These are phyloP conservation scores for Phytopythium litorale DNA, from an alignment of 352 stramenopile genomes.

Conservation along the genomic window DNA sequence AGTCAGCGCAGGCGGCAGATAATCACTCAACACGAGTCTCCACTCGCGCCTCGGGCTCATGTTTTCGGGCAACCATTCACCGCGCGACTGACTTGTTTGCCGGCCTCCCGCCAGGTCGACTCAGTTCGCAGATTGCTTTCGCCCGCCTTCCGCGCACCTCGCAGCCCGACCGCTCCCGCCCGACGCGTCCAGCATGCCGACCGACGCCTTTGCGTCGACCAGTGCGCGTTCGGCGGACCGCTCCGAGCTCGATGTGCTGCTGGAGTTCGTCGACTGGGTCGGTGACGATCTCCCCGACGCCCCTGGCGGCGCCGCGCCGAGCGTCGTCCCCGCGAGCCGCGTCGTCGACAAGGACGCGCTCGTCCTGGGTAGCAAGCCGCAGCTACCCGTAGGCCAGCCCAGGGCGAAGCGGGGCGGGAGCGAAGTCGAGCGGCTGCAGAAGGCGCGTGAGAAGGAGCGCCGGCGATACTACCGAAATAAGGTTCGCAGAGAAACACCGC, in stretches of 20 bases:
- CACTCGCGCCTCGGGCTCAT: too few relatives aligned
- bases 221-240: not conserved
- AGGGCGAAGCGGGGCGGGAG: not conserved
- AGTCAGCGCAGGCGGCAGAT: too few relatives aligned
- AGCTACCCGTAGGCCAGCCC: not conserved
- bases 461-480: slow-evolving; percentile 29
- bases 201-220: too few relatives aligned
- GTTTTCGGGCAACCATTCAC: too few relatives aligned
- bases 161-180: not conserved
- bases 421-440: slow-evolving; percentile 4
- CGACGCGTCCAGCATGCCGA: not conserved
- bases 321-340: not conserved
- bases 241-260: slow-evolving; percentile 1
- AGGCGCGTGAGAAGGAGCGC: slow-evolving; percentile 19
- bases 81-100: too few relatives aligned
- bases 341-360: not conserved
- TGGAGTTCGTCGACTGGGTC: not conserved
- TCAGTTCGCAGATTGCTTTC: not conserved
- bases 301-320: too few relatives aligned
- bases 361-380: not conserved
- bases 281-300: not conserved
- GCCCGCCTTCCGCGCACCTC: not conserved
- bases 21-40: too few relatives aligned
- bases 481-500: not conserved
- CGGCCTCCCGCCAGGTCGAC: not conserved